Base-by-base conservation (phyloP, 2,329 filamentous ascomycete genomes). In the Trichoderma lentiforme region DNA sequence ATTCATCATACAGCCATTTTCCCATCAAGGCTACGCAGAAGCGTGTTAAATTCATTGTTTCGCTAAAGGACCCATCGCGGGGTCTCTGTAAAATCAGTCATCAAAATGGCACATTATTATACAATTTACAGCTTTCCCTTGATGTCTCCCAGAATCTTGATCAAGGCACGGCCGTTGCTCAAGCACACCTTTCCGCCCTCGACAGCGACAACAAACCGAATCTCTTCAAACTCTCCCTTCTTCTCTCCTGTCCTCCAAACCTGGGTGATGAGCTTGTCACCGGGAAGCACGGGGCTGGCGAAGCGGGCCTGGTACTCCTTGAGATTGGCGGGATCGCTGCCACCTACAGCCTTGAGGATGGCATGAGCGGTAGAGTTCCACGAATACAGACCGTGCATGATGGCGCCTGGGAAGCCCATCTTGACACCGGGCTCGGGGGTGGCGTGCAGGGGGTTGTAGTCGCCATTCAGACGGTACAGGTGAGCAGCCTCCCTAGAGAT, bases 381-480 rank as follows among this genome's bases (percentile, higher is more conserved):
- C 76, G 90, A 93, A 84, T 91, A 97, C 60, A 97, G 86, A 24
- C 95, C 95, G 83, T 97, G 94, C 80, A 97, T 92, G 81, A 97
- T 97, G 76, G 90, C 86, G 39, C 94, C 94, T 32, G 93, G 93
- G 76, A 97, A 97, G 73, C 95, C 94, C 93, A 97, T 97, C 84
- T 94, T 92, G 82, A 89, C 83, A 73, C 94, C 94, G 0, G 94
- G 93, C 82, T 94, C 93, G 14, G 94, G 94, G 21, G 92, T 93
- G 7, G 93, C 94, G 80, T 97, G 94, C 43, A 97, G 90, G 32
- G 94, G 95, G 84, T 97, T 97, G 83, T 97, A 97, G 84, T 97
- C 95, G 75, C 94, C 94, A 77, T 97, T 97, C 65, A 97, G 87
- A 74, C 93, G 88, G 82, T 96, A 96, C 70, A 96, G 84, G 74